phyloP scores from a whole-genome alignment of 2,329 filamentous ascomycete genomes.

The Neopestalotiopsis sp. region DNA sequence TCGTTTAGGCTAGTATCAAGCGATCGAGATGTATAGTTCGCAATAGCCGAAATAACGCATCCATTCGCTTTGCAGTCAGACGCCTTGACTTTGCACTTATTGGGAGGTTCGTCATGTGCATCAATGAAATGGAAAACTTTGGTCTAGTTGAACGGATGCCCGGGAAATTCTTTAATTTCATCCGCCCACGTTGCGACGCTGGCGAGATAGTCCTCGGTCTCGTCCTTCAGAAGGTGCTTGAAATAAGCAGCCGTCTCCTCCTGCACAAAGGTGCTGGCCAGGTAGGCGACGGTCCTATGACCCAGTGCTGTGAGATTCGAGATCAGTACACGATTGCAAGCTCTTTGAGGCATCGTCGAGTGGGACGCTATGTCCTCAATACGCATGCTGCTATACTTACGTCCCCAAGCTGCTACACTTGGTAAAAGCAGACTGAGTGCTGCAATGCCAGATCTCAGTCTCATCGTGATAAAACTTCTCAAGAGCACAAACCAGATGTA shows the following conservation, averaged over 20 bases:
- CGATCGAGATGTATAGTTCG: conserved; percentile 64
- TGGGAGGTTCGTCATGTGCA: conserved; percentile 67
- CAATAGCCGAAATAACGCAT: conserved; percentile 66
- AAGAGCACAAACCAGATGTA: no score
- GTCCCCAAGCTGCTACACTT: conserved; percentile 46
- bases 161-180: no score
- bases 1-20: conserved; percentile 50
- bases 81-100: conserved; percentile 61
- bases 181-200: conserved; percentile 72
- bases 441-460: conserved; percentile 29
- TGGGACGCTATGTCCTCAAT: background rate
- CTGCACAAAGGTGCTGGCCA: conserved; percentile 65
- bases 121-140: no score
- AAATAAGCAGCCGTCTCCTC: conserved; percentile 61
- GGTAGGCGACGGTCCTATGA: conserved; percentile 69
- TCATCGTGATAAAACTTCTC: conserved; percentile 30
- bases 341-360: conserved; percentile 17
- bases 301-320: conserved; percentile 54
- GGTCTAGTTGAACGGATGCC: no score
- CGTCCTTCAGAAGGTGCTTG: conserved; percentile 60
- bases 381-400: conserved; percentile 35
- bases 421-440: conserved; percentile 39
- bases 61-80: conserved; percentile 68
- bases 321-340: no score
- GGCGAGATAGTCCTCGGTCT: conserved; percentile 63